Evolutionary conservation across 148 eudicot genomes (phyloP).

Genomic region (Heliosperma pusillum): DNA sequence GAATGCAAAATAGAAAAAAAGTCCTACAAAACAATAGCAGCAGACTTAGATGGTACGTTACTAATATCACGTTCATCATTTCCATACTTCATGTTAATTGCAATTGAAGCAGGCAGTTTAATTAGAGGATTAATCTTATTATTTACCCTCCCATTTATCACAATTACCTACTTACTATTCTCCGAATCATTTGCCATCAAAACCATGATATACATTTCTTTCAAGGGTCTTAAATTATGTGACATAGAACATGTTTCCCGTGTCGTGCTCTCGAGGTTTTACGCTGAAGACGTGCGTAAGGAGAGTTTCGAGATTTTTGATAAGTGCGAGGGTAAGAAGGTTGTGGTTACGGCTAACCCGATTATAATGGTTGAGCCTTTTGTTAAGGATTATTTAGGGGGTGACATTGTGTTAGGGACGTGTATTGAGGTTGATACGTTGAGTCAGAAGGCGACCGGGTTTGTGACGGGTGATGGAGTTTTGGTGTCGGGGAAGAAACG

Average conservation of each 20-base stretch:
- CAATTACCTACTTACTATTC: conserved; percentile 62
- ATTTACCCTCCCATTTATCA: conserved; percentile 61
- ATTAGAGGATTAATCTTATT: conserved; percentile 69
- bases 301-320: conserved; percentile 80
- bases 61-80: conserved; percentile 63
- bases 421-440: conserved; percentile 75
- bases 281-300: conserved; percentile 64
- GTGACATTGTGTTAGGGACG: conserved; percentile 82
- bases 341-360: conserved; percentile 91
- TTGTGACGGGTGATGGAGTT: conserved; percentile 66
- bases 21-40: conserved; percentile 57
- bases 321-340: conserved; percentile 53
- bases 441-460: conserved; percentile 72
- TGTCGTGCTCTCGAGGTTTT: conserved; percentile 72
- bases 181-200: conserved; percentile 80
- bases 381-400: conserved; percentile 76
- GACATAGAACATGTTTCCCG: conserved; percentile 84
- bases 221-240: conserved; percentile 50
- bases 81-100: conserved; percentile 90
- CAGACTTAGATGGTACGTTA: conserved; percentile 90
- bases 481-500: conserved; percentile 73
- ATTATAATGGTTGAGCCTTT: conserved; percentile 85
- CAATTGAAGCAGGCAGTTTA: conserved; percentile 87
- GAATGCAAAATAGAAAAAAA: conserved; percentile 40
- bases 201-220: conserved; percentile 73